These are phyloP conservation scores for Scheffersomyces titani DNA, from an alignment of 1,139 yeast species.

Conservation along the genomic window DNA sequence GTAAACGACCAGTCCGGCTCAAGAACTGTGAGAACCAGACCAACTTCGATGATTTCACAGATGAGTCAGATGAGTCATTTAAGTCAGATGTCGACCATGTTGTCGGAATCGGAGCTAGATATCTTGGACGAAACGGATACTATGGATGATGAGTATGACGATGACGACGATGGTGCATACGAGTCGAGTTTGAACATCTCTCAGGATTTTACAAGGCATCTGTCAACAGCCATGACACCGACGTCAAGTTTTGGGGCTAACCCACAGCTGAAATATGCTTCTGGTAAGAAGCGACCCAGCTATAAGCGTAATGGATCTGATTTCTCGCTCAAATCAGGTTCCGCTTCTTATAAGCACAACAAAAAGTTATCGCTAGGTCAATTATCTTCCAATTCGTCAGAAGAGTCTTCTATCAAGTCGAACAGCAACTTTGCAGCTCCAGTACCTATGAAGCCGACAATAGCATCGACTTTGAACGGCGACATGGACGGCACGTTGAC, in stretches of 20 bases:
- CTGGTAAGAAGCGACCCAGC: constrained; percentile 28
- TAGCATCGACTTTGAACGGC: constrained; percentile 4
- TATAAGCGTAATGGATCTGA: constrained; percentile 42
- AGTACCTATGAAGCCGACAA: constrained; percentile 10
- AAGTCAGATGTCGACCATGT: constrained; percentile 57
- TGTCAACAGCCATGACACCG: constrained; percentile 7
- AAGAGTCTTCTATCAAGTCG: constrained; percentile 27
- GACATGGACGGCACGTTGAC: constrained; percentile 9
- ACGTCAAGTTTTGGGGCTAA: constrained; percentile 3
- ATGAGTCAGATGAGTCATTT: constrained; percentile 55
- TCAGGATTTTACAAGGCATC: constrained; percentile 18
- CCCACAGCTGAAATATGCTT: constrained; percentile 1
- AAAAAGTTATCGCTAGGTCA: constrained; percentile 34
- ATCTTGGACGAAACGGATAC: constrained; percentile 48
- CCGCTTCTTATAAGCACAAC: constrained; percentile 25
- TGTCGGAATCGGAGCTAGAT: constrained; percentile 48
- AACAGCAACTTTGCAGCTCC: constrained; percentile 18
- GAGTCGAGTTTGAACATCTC: constrained; percentile 33
- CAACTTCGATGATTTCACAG: constrained; percentile 68
- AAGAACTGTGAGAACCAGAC: constrained; percentile 42
- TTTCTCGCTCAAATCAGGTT: constrained; percentile 34
- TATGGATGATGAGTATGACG: constrained; percentile 43
- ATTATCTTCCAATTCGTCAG: constrained; percentile 42
- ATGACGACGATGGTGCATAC: constrained; percentile 35
- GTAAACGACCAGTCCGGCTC: neutral